A percentile compares a stretch with the other conserved stretches of the same genome.
These are phyloP conservation scores for Pythium aquatile DNA, from an alignment of 352 stramenopile species.

Conservation along the genomic window DNA sequence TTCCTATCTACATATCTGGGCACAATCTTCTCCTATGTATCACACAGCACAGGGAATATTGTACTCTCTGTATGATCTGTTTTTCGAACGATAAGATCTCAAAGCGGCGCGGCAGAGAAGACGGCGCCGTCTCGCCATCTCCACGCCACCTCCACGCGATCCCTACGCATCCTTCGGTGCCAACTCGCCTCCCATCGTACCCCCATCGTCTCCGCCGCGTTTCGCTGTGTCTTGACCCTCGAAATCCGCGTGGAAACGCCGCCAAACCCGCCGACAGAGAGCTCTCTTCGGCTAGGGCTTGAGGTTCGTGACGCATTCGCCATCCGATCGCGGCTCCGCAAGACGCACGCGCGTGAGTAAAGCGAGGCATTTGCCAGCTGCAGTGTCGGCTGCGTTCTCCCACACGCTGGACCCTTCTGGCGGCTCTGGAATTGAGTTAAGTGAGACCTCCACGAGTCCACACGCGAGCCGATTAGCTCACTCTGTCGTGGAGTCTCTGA, in stretches of 20 bases:
- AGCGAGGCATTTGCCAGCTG: slow-evolving; percentile 1
- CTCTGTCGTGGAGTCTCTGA: not conserved
- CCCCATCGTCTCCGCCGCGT: not conserved
- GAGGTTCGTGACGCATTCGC: not conserved
- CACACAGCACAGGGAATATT: not conserved
- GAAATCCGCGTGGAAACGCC: no score
- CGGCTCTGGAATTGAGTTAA: not conserved
- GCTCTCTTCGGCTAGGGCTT: not conserved
- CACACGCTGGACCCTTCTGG: no score
- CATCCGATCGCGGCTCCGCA: not conserved
- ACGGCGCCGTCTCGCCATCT: not conserved
- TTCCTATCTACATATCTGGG: no score
- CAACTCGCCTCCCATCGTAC: not conserved
- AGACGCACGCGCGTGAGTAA: not conserved
- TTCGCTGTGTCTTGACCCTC: not conserved
- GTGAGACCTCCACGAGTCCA: no score
- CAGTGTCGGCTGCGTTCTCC: not conserved
- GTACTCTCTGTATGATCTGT: slow-evolving; percentile 5
- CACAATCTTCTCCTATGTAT: not conserved
- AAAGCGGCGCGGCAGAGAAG: slow-evolving; percentile 17
- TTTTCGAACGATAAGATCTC: slow-evolving; percentile 17
- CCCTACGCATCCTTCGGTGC: not conserved
- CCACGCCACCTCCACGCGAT: not conserved
- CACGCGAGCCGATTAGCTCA: not conserved
- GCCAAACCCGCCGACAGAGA: not conserved